Conservation (phyloP, 1,284 basidiomycete genomes). For the Pseudozyma flocculosa region DNA sequence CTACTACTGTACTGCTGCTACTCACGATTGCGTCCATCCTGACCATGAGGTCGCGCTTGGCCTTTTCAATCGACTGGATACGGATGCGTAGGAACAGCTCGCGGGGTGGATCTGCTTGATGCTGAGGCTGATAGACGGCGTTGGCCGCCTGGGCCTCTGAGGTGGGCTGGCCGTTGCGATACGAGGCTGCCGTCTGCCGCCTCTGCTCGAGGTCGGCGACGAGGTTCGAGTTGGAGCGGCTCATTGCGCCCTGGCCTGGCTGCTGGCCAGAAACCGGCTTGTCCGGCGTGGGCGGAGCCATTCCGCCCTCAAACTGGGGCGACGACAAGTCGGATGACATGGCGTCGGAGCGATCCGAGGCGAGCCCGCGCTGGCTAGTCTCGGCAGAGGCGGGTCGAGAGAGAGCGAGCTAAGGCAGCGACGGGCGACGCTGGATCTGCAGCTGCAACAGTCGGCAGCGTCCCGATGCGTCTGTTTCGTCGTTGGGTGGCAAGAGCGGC, state of each 20-base stretch:
- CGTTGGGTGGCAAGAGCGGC: no score
- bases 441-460: no score
- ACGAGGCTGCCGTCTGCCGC: conserved; percentile 7
- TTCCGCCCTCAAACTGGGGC: no score
- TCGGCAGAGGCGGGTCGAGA: no score
- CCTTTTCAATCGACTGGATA: conserved; percentile 34
- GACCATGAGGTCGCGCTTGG: conserved; percentile 36
- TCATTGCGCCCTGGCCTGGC: no score
- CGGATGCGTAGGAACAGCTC: conserved; percentile 30
- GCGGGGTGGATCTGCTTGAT: conserved; percentile 12
- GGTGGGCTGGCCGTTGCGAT: conserved; percentile 1
- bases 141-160: background rate
- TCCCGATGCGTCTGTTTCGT: no score
- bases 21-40: conserved; percentile 30
- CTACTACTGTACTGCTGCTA: no score
- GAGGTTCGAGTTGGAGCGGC: background rate
- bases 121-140: conserved; percentile 26
- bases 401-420: no score
- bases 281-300: background rate
- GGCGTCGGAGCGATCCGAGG: no score
- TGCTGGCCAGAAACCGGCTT: no score
- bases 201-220: conserved; percentile 28
- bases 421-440: no score
- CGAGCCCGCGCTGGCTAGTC: no score
- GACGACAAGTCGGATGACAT: background rate